Percentiles rank a stretch among this genome's conserved stretches.
Evolutionary conservation across 768 basidiomycete genomes (phyloP).

Genomic region (Lactarius sanguifluus): DNA sequence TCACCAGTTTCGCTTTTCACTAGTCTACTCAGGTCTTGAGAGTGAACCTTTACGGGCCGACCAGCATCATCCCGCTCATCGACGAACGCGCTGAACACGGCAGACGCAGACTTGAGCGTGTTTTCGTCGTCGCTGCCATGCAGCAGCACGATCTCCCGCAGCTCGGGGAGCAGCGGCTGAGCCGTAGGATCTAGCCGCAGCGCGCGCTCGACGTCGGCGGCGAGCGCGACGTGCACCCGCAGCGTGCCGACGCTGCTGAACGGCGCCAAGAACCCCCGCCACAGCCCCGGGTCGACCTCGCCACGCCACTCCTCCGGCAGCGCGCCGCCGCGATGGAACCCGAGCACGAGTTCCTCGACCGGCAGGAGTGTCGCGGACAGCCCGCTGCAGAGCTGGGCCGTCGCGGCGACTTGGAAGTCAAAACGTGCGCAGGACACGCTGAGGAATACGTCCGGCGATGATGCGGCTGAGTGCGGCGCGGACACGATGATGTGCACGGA

Average conservation of each 20-base stretch:
- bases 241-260: slow-evolving; percentile 6
- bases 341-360: slow-evolving; percentile 18
- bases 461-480: not conserved
- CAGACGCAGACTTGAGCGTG: not conserved
- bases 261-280: slow-evolving; percentile 5
- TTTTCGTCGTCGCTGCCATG: slow-evolving; percentile 10
- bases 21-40: slow-evolving; percentile 6
- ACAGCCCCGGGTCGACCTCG: slow-evolving; percentile 10
- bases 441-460: slow-evolving; percentile 8
- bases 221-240: slow-evolving; percentile 16
- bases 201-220: slow-evolving; percentile 1
- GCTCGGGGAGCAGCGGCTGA: not conserved
- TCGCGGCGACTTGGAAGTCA: slow-evolving; percentile 20
- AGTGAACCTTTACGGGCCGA: not conserved
- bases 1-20: not conserved
- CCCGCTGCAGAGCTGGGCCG: slow-evolving; percentile 10
- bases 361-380: not conserved
- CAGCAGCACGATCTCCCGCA: slow-evolving; percentile 14
- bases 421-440: slow-evolving; percentile 9
- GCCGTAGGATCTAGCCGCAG: not conserved
- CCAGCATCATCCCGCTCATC: slow-evolving; percentile 1
- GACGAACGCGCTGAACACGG: slow-evolving; percentile 1
- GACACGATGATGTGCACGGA: slow-evolving; percentile 6
- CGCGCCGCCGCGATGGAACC: not conserved
- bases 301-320: slow-evolving; percentile 7